These are phyloP conservation scores for Trypanosoma platydactyli DNA, from an alignment of 208 protist species.

Conservation along the genomic window DNA sequence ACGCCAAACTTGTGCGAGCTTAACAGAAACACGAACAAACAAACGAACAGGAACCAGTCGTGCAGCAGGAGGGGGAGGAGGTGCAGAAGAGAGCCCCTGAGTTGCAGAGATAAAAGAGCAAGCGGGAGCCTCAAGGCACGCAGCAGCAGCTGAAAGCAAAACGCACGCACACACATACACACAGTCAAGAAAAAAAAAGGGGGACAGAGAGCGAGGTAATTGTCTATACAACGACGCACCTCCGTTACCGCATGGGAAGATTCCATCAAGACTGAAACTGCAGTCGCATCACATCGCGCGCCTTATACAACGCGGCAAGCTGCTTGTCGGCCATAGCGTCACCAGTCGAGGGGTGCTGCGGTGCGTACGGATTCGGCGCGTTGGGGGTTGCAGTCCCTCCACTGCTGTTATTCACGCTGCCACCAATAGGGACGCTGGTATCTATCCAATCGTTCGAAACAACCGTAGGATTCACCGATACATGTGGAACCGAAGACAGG, in stretches of 20 bases:
- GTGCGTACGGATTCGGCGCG: slow-evolving; percentile 58
- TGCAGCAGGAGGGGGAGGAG: neutral
- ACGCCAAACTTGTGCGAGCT: neutral
- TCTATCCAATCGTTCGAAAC: no score
- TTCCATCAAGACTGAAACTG: slow-evolving; percentile 35
- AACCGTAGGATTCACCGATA: neutral
- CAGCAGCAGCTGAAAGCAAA: no score
- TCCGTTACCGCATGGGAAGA: neutral
- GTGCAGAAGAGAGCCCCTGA: neutral
- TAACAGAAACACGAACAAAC: neutral
- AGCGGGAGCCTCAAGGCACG: no score
- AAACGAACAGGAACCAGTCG: neutral
- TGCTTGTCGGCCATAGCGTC: slow-evolving; percentile 74
- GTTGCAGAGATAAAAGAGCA: no score
- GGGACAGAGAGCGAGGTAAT: neutral
- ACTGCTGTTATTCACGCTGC: neutral
- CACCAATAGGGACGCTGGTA: no score
- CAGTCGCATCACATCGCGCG: slow-evolving; percentile 66
- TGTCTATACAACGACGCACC: neutral
- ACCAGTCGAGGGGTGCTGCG: slow-evolving; percentile 68
- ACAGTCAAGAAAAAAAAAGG: neutral
- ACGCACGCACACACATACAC: neutral
- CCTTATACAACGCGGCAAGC: slow-evolving; percentile 72
- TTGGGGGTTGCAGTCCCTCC: neutral
- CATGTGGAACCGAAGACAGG: slow-evolving; percentile 3